Base-by-base conservation (phyloP, 495 filamentous ascomycete species). In the Penicillium riverlandense region DNA sequence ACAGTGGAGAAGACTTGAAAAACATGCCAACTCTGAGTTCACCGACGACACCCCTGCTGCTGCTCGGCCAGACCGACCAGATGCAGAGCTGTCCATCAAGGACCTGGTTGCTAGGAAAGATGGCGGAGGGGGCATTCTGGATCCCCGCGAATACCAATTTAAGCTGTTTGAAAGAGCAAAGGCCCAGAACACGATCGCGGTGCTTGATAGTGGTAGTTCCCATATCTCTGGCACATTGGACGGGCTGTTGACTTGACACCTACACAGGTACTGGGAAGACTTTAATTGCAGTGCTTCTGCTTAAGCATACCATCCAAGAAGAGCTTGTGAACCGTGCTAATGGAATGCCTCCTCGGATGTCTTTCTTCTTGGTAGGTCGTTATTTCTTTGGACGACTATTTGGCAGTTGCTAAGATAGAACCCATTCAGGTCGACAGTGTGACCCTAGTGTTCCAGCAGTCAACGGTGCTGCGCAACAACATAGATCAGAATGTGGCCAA, bases 161-260 rank as follows among this genome's bases (percentile, higher is more conserved):
- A 91, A 97, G 61, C 75, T 98, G 0, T 97, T 94, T 55, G 88
- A 97, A 63, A 77, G 78, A 50, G 91, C 92, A 13, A 96, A 94
- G 59, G 49, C 75, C 13, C 75, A 85, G 53, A 98, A 98, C 53
- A 90, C 82, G 11, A 95, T 98, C 55, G 92, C 90, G 2, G 94
- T 98, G 10, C 75, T 97, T n/a, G 90, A 95, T 59, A 96, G 92
- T 31, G 90, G 85, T 85, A 58, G 40, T 11, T 34, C n/a, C 10
- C 9, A 12, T 4, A 34, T 34, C 32, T 34, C 9, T 11, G 9
- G 41, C 5, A 4, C 8, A 3, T 37, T 14, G 10, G 11, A 1
- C 11, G 0, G 14, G 1, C 5, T 16, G 3, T 28, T 12, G 7
- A 28, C 41, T 40, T 29, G 43, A 6, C 10, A 29, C 4, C n/a